Percentiles rank a stretch among this genome's conserved stretches.
phyloP scores from a whole-genome alignment of 169 alveolate genomes.

The Plasmodium coatneyi region DNA sequence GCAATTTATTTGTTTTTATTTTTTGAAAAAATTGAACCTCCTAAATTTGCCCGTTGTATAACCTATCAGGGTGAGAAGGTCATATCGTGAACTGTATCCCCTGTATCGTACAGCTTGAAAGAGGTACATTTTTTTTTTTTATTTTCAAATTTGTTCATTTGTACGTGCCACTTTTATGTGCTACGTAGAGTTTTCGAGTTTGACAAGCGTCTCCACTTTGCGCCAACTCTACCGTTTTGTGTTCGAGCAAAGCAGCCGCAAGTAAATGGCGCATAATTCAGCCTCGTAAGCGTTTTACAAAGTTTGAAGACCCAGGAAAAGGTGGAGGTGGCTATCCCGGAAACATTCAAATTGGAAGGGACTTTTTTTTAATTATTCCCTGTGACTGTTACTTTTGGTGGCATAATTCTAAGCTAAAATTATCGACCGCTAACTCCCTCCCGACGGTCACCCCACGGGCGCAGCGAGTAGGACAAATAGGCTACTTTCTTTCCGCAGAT shows the following conservation, averaged over 20 bases:
- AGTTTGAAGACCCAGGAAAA: neutral
- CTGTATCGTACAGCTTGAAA: neutral
- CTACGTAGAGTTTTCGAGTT: neutral
- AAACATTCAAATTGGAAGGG: neutral
- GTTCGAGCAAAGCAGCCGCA: neutral
- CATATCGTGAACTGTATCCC: neutral
- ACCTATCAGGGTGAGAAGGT: neutral
- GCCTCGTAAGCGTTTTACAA: neutral
- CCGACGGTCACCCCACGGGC: neutral
- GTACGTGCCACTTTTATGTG: neutral
- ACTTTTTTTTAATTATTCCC: neutral
- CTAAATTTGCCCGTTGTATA: neutral
- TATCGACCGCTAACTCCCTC: neutral
- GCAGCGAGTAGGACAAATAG: neutral
- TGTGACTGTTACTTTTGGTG: neutral
- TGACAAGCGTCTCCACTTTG: neutral
- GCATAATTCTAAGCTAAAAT: neutral
- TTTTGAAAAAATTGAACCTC: neutral
- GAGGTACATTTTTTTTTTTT: neutral
- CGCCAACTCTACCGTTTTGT: neutral
- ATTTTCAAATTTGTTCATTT: neutral
- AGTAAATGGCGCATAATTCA: neutral
- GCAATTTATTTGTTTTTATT: neutral
- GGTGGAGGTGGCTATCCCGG: neutral
- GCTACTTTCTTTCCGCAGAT: neutral